Percentiles rank a stretch among this genome's conserved stretches.
These are phyloP conservation scores for Drechslerella stenobrocha DNA, from an alignment of 2,329 filamentous ascomycete species.

Conservation along the genomic window DNA sequence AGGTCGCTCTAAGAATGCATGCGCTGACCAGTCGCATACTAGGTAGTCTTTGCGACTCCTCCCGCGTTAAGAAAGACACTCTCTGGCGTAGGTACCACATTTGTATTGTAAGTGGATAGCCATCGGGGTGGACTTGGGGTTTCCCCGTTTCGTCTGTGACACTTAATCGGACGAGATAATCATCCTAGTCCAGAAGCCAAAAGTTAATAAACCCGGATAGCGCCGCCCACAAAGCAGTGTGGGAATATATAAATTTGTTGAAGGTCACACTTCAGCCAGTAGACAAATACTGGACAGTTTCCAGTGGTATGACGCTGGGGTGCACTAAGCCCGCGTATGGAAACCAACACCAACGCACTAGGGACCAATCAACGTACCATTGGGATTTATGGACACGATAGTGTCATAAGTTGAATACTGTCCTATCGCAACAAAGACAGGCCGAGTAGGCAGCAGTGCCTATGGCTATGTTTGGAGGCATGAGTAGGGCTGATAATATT, in stretches of 20 bases:
- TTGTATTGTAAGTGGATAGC: conserved; percentile 7
- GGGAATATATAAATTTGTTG: neutral
- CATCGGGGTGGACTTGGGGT: neutral
- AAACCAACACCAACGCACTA: no score
- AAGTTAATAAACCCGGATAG: no score
- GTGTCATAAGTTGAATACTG: neutral
- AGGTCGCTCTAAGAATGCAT: conserved; percentile 9
- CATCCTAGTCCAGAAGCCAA: no score
- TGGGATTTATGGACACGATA: neutral
- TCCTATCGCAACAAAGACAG: neutral
- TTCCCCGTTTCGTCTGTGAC: conserved; percentile 2
- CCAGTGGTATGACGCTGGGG: no score
- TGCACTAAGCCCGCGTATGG: no score
- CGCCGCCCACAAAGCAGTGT: no score
- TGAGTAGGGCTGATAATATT: conserved; percentile 3
- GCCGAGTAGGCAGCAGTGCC: neutral
- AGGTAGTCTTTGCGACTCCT: neutral
- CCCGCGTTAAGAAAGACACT: neutral
- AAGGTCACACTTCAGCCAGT: neutral
- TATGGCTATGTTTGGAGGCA: neutral
- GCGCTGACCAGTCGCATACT: conserved; percentile 8
- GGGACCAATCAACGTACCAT: neutral
- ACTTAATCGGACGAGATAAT: conserved; percentile 10
- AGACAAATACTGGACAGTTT: neutral
- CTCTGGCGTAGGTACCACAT: conserved; percentile 9